A percentile compares a stretch with the other conserved stretches of the same genome.
Conservation (phyloP, 495 filamentous ascomycete species). For the Aspergillus funiculosus region DNA sequence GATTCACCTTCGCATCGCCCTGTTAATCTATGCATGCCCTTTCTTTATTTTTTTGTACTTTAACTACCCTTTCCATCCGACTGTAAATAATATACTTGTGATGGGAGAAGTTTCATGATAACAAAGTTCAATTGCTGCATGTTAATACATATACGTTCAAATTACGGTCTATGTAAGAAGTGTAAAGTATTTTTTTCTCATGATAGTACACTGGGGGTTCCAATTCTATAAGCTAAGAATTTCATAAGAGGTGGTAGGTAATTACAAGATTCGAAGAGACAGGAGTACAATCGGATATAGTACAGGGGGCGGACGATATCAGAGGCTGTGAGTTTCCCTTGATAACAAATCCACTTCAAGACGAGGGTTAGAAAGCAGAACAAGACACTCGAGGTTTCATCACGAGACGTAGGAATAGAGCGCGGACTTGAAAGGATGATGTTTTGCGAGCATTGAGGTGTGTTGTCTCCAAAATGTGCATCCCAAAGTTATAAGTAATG, state of each 20-base stretch:
- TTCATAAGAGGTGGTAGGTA: conserved; percentile 9
- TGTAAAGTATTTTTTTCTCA: background rate
- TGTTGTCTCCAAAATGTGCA: no score
- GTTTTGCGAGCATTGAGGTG: background rate
- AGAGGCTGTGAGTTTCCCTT: no score
- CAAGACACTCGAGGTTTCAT: background rate
- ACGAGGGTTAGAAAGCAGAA: no score
- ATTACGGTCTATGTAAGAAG: background rate
- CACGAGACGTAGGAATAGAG: no score
- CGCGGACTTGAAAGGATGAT: background rate
- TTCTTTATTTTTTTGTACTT: background rate
- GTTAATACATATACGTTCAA: background rate
- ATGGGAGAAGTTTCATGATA: conserved; percentile 2
- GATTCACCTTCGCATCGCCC: background rate
- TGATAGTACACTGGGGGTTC: conserved; percentile 9
- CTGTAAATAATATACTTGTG: conserved; percentile 9
- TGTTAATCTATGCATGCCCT: background rate
- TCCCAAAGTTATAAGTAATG: no score
- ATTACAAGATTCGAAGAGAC: conserved; percentile 14
- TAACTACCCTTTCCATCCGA: background rate
- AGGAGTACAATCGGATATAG: conserved; percentile 12
- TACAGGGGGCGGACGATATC: conserved; percentile 15
- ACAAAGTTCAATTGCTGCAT: no score
- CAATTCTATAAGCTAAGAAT: background rate
- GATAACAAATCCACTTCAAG: no score